phyloP scores from a whole-genome alignment of 768 basidiomycete genomes.

The Termitomyces sp. region DNA sequence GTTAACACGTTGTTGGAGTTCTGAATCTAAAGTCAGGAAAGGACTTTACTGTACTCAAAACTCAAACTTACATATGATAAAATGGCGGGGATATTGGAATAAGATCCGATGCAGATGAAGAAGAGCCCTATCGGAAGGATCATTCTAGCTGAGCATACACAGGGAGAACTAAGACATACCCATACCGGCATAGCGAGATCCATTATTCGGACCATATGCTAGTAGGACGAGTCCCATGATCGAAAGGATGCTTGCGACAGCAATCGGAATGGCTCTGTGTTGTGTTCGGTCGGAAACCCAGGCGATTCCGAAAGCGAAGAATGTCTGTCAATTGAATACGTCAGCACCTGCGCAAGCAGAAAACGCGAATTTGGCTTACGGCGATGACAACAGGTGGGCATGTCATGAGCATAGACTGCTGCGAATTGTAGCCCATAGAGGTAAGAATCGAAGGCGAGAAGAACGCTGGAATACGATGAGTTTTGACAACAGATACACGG shows the following conservation, averaged over 20 bases:
- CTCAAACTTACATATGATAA: slow-evolving; percentile 31
- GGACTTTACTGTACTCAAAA: background rate
- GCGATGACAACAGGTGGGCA: slow-evolving; percentile 32
- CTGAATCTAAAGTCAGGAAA: background rate
- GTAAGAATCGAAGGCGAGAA: slow-evolving; percentile 33
- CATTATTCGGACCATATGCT: slow-evolving; percentile 24
- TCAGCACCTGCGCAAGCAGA: slow-evolving; percentile 22
- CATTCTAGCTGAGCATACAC: background rate
- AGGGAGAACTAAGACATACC: slow-evolving; percentile 13
- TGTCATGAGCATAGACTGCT: slow-evolving; percentile 27
- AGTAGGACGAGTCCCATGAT: slow-evolving; percentile 31
- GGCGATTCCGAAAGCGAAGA: slow-evolving; percentile 33
- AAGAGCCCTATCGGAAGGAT: slow-evolving; percentile 20
- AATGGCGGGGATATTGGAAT: slow-evolving; percentile 32
- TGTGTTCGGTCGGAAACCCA: slow-evolving; percentile 36
- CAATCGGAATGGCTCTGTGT: slow-evolving; percentile 30
- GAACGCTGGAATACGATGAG: slow-evolving; percentile 9
- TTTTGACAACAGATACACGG: background rate
- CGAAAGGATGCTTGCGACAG: slow-evolving; percentile 27
- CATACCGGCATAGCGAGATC: slow-evolving; percentile 30
- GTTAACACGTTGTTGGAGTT: background rate
- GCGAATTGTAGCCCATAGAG: slow-evolving; percentile 28
- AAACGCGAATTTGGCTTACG: slow-evolving; percentile 25
- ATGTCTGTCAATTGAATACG: slow-evolving; percentile 19
- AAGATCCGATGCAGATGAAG: slow-evolving; percentile 30